Evolutionary conservation across 768 basidiomycete genomes (phyloP), one percentile per base, ranked within the genome.

Genomic region (Clavulina sp.): DNA sequence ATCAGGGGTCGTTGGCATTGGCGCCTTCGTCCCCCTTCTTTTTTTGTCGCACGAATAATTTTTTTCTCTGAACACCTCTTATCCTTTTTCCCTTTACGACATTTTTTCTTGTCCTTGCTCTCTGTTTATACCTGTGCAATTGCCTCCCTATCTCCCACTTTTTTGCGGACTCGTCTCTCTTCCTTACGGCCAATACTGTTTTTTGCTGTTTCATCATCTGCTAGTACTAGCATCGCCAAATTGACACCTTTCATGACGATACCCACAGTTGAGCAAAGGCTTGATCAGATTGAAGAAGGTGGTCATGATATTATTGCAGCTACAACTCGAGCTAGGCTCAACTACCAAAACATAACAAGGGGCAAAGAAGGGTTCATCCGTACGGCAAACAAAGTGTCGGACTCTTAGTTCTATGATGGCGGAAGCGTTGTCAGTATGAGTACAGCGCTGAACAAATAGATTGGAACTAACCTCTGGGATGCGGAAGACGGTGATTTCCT

Each of bases 401-500:
- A 19, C 9, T 38, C 19, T 38, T 19, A 38, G 34, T 38, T 38
- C 34, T 38, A 19, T 9, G 9, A 38, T 9, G 34, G 9, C 19
- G 19, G 19, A 38, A 38, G 19, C 19, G 34, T n/a, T n/a, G 19
- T 9, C 9, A 38, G 34, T 38, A 38, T 19, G 34, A 9, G 34
- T 38, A 9, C 9, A 38, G 19, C 34, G 34, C 9, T 38, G 34
- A 9, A 9, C 9, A 9, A 9, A 38, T n/a, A n/a, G n/a, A 19
- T 19, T 19, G 19, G 34, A 9, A 9, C 74, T 56, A 56, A 82
- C 83, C 73, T 85, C 83, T 57, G 84, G 86, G 75, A 88, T 86
- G 66, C 85, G 77, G 66, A 85, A 88, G 54, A 88, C 73, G 1
- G 87, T 91, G 59, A 89, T 89, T 72, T 89, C 84, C 76, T 46